phyloP scores from a whole-genome alignment of 768 basidiomycete species.

The Fomitopsis pulvina region DNA sequence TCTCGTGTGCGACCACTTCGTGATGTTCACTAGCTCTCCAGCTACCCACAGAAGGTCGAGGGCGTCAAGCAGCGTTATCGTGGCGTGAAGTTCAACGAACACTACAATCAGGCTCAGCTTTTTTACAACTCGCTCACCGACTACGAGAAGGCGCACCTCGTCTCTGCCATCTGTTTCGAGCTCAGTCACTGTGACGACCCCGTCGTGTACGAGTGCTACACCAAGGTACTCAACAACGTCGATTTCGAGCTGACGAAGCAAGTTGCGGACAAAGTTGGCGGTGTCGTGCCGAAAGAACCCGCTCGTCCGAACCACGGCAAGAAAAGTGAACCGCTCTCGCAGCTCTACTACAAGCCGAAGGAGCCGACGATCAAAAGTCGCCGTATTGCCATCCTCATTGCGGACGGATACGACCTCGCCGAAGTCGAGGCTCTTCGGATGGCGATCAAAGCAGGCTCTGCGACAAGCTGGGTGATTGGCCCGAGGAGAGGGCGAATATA shows the following conservation, averaged over 20 bases:
- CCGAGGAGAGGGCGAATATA: conserved; percentile 51
- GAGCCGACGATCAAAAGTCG: conserved; percentile 55
- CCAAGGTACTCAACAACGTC: conserved; percentile 63
- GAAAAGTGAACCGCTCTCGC: conserved; percentile 50
- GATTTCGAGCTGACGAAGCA: conserved; percentile 64
- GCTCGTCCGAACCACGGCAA: conserved; percentile 51
- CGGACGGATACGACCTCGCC: conserved; percentile 63
- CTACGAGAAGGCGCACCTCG: conserved; percentile 67
- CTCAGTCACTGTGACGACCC: conserved; percentile 79
- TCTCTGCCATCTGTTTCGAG: conserved; percentile 72
- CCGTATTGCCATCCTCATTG: conserved; percentile 69
- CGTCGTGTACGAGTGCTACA: conserved; percentile 60
- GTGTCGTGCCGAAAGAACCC: conserved; percentile 48
- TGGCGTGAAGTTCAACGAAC: conserved; percentile 73
- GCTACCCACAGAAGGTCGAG: conserved; percentile 39
- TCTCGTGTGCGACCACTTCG: conserved; percentile 10
- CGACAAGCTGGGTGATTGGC: conserved; percentile 59
- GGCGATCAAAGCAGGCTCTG: conserved; percentile 43
- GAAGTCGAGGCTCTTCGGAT: conserved; percentile 56
- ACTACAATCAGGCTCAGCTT: conserved; percentile 67
- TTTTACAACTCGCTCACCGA: conserved; percentile 78
- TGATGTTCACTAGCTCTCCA: conserved; percentile 16
- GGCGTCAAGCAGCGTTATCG: conserved; percentile 55
- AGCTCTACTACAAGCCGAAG: conserved; percentile 47
- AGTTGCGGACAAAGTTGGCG: conserved; percentile 63